Base-by-base conservation (phyloP, 2,329 filamentous ascomycete genomes). In the Didymella sp. region DNA sequence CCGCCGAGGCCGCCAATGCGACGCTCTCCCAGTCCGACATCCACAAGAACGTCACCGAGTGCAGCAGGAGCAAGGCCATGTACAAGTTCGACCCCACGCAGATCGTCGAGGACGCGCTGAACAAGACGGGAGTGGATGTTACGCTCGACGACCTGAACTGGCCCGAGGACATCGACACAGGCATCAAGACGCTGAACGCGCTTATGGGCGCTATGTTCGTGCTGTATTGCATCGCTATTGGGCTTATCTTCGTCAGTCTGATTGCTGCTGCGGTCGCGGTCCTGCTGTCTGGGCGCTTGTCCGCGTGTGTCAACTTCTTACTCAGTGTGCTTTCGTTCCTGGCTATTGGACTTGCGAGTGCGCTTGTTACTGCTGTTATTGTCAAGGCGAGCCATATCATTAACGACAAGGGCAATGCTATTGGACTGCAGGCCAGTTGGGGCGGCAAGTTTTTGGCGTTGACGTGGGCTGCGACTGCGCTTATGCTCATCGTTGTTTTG, bases 281-380 rank as follows among this genome's bases (percentile, higher is more conserved):
- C 49, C 77, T 85, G 61, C 59, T 74, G 12, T 70, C 74, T 1
- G 81, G 80, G 1, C 70, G 79, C 1, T 63, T 83, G 19, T 74
- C 79, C n/a, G 79, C 81, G 2, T 73, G 81, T 19, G 62, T 81
- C 42, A 85, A 86, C 64, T 75, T 83, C 44, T 63, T 80, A 6
- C 64, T 86, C 8, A 74, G 82, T 17, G 67, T 78, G 38, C 66
- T 85, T n/a, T 80, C 82, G 0, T 84, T 86, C 59, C 37, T 85
- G 6, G 76, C 86, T 12, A 82, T 89, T 66, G 89, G 89, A 3
- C 87, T 88, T 49, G 87, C 89, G 44, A 93, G 89, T 19, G 91
- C 91, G 64, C 88, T 93, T 22, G 85, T 87, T 24, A 89, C 85
- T 0, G 88, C 89, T 17, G 73, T 87, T 4, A 80, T 81, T 11